Evolutionary conservation across 2,329 filamentous ascomycete species (phyloP).

Genomic region (Elsinoe arachidis): DNA sequence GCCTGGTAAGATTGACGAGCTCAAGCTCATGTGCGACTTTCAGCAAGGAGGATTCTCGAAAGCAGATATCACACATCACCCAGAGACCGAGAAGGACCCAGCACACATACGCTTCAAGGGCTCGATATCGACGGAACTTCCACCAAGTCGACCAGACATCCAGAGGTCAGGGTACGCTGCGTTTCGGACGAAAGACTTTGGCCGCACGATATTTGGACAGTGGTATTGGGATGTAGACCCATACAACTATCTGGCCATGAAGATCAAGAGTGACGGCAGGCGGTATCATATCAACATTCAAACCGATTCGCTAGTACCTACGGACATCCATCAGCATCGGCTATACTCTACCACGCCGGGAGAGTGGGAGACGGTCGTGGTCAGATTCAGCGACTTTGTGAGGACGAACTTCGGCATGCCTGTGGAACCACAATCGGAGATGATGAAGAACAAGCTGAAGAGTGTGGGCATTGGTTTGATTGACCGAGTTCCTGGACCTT

Average conservation of each 20-base stretch:
- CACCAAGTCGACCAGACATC: conserved; percentile 62
- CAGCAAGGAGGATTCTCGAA: conserved; percentile 82
- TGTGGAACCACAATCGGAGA: conserved; percentile 84
- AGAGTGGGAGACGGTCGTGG: conserved; percentile 89
- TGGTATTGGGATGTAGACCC: conserved; percentile 83
- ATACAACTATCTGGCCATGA: conserved; percentile 77
- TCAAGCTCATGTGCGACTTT: conserved; percentile 65
- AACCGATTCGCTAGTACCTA: conserved; percentile 84
- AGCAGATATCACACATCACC: conserved; percentile 59
- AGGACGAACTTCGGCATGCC: conserved; percentile 87
- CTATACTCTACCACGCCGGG: conserved; percentile 70
- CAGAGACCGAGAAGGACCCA: conserved; percentile 38
- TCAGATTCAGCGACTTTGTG: conserved; percentile 88
- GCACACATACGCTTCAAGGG: conserved; percentile 78
- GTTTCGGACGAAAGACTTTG: conserved; percentile 73
- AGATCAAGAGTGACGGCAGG: conserved; percentile 81
- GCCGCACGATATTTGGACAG: conserved; percentile 73
- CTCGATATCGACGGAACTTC: conserved; percentile 76
- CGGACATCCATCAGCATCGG: conserved; percentile 93
- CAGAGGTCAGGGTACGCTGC: conserved; percentile 80
- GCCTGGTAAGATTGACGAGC: conserved; percentile 34
- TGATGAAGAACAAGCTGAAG: conserved; percentile 75
- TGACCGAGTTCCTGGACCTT: conserved; percentile 79
- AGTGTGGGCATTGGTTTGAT: conserved; percentile 83
- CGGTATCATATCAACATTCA: conserved; percentile 94